A percentile compares a stretch with the other conserved stretches of the same genome.
phyloP scores from a whole-genome alignment of 306 rosid species.

The Cucurbita ficifolia region DNA sequence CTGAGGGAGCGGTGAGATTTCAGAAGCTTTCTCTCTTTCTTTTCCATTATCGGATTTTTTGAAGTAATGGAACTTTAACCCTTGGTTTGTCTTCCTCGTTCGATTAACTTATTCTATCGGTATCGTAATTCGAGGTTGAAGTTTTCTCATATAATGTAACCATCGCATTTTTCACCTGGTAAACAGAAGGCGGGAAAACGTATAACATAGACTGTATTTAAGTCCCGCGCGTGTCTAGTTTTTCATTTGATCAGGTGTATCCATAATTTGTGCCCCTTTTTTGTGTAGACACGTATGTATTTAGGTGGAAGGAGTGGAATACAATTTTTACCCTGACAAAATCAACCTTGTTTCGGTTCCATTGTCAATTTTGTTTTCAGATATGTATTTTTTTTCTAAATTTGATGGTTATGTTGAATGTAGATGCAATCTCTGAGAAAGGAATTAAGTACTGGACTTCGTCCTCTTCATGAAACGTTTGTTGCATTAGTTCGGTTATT shows the following conservation, averaged over 20 bases:
- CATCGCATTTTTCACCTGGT: background rate
- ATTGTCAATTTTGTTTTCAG: background rate
- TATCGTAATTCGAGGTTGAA: background rate
- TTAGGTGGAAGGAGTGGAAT: background rate
- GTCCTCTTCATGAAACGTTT: constrained; percentile 84
- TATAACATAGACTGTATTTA: background rate
- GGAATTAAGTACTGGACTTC: constrained; percentile 72
- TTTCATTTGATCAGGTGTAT: background rate
- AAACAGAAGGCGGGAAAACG: background rate
- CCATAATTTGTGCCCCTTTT: background rate
- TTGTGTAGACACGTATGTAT: background rate
- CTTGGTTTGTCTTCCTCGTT: background rate
- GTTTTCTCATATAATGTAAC: background rate
- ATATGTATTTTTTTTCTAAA: background rate
- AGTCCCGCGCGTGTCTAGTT: background rate
- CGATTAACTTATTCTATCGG: background rate
- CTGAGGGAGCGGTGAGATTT: constrained; percentile 55
- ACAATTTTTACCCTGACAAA: background rate
- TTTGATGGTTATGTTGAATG: background rate
- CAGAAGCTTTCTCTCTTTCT: background rate
- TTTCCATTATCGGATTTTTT: background rate
- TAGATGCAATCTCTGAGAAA: constrained; percentile 75
- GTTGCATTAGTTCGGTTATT: constrained; percentile 61
- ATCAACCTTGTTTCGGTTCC: background rate
- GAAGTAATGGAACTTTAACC: background rate